These are phyloP conservation scores for Microcos paniculata DNA, from an alignment of 345 rosid species.

Conservation along the genomic window DNA sequence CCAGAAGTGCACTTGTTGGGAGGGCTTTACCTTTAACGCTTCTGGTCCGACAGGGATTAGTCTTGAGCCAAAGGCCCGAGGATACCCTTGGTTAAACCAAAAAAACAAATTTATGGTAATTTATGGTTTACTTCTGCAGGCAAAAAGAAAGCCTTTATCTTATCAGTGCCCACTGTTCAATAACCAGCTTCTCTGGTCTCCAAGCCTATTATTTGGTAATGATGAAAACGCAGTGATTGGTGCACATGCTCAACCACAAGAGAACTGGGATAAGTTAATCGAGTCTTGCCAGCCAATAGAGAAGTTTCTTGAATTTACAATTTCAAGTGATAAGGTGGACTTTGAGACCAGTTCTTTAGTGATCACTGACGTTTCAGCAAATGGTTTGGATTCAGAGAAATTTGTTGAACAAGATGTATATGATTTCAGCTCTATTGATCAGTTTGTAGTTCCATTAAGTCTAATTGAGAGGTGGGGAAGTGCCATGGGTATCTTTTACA, in stretches of 20 bases:
- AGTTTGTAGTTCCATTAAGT: constrained; percentile 63
- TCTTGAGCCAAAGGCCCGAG: too few species aligned
- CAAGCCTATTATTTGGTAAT: constrained; percentile 42
- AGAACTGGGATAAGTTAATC: constrained; percentile 44
- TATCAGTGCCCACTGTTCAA: constrained; percentile 45
- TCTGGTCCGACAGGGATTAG: too few species aligned
- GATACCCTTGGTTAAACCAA: too few species aligned
- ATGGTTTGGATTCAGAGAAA: constrained; percentile 30
- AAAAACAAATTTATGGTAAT: not conserved
- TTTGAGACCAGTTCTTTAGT: constrained; percentile 25
- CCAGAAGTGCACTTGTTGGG: too few species aligned
- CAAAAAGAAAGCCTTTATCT: constrained; percentile 22
- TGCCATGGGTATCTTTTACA: constrained; percentile 83
- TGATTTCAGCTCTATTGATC: constrained; percentile 30
- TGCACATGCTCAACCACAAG: constrained; percentile 40
- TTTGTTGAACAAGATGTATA: constrained; percentile 30
- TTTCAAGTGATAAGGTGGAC: constrained; percentile 24
- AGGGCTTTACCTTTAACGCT: too few species aligned
- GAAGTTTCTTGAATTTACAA: constrained; percentile 61
- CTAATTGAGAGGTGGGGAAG: constrained; percentile 93
- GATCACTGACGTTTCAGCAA: constrained; percentile 20
- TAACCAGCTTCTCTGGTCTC: constrained; percentile 53
- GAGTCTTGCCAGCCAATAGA: constrained; percentile 70
- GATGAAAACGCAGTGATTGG: constrained; percentile 24
- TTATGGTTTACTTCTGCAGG: constrained; percentile 14